Evolutionary conservation across 1,284 basidiomycete genomes (phyloP), one percentile per base, ranked within the genome.

Genomic region (Moniliophthora roreri): DNA sequence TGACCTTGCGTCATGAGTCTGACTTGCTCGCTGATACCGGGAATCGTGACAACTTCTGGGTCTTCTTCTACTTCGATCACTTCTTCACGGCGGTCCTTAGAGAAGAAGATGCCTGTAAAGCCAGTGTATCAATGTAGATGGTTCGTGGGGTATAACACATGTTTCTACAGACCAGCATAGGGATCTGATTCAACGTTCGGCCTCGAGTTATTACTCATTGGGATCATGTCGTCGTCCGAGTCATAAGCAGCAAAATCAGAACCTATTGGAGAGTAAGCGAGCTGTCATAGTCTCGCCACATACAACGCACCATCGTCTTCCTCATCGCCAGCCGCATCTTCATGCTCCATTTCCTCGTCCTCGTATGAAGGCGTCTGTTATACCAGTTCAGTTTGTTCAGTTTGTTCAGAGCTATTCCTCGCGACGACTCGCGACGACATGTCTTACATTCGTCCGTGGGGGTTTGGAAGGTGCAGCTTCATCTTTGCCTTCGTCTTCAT

Each of bases 61-160:
- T 87, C 80, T 67, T 93, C 89, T 63, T 93, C 84, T 1, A 91
- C 81, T 72, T 96, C 90, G 47, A 94, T 88, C 37, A 93, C 85
- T 68, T 91, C 86, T 69, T 95, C 90, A 26, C 82, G 79, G 47
- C 93, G 79, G 65, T 93, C 89, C 73, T 95, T 95, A 42, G 92
- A 95, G 70, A 94, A 95, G 77, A 95, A 95, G 49, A 95, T 82
- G 23, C 89, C 91, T 93, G 56, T 6, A 37, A 32, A 32, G 6
- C 28, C 26, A 1, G 64, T 44, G 7, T 23, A 48, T 36, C 41
- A 48, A n/a, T 32, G n/a, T n/a, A n/a, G n/a, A n/a, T n/a, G n/a
- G n/a, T n/a, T n/a, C n/a, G n/a, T n/a, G n/a, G n/a, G n/a, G n/a
- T n/a, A n/a, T n/a, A n/a, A n/a, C n/a, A n/a, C n/a, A n/a, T n/a